These are phyloP conservation scores for Pyrrhoderma noxium DNA, from an alignment of 1,284 basidiomycete species.

Conservation along the genomic window DNA sequence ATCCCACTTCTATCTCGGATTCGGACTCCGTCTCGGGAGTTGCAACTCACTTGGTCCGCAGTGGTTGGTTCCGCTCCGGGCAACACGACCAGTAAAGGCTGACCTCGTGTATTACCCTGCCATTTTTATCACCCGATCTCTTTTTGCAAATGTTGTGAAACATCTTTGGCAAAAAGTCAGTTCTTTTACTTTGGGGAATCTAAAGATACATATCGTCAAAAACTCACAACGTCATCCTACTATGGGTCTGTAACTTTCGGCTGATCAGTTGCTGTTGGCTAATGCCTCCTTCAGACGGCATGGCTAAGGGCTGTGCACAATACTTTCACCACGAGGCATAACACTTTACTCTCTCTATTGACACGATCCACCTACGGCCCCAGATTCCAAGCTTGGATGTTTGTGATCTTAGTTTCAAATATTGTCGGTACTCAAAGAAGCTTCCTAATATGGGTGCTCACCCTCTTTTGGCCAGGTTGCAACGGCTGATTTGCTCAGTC, in stretches of 20 bases:
- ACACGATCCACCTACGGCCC: conserved; percentile 9
- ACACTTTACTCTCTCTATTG: conserved; percentile 1
- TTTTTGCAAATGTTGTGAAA: too few species aligned
- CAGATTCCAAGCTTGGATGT: conserved; percentile 8
- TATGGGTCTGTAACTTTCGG: conserved; percentile 1
- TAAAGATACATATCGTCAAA: conserved; percentile 1
- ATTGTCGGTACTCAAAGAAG: conserved; percentile 4
- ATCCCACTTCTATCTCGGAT: neutral
- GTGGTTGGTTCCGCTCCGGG: neutral
- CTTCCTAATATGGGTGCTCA: neutral
- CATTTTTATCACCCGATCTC: too few species aligned
- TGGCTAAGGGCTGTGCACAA: conserved; percentile 13
- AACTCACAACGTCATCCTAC: conserved; percentile 1
- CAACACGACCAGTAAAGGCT: neutral
- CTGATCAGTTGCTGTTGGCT: neutral
- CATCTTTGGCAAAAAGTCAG: too few species aligned
- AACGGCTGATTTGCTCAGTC: conserved; percentile 8
- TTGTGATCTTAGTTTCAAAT: neutral
- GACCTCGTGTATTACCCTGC: too few species aligned
- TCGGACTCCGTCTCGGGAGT: neutral
- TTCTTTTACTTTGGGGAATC: conserved; percentile 4
- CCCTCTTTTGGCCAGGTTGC: conserved; percentile 8
- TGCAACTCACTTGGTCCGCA: neutral
- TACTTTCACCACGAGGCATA: conserved; percentile 14
- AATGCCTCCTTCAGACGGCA: conserved; percentile 12